Conservation (phyloP, 1,139 yeast genomes). For the Taphrina pruni region DNA sequence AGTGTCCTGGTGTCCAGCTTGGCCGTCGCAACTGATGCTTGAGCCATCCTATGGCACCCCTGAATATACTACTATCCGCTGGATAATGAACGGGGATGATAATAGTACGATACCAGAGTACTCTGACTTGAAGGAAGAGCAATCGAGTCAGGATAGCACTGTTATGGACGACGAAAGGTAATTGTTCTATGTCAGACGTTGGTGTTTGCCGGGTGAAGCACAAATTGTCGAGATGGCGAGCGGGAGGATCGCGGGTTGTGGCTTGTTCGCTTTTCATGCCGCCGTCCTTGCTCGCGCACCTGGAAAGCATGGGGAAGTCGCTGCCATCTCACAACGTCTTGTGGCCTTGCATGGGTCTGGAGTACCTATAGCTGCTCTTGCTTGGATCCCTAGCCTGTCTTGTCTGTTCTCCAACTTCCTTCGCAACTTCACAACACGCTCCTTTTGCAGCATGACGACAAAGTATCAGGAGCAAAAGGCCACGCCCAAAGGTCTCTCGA, state of each 20-base stretch:
- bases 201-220: neutral
- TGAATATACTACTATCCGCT: neutral
- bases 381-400: neutral
- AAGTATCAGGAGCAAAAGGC: slow-evolving; percentile 31
- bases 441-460: slow-evolving; percentile 35
- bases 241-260: slow-evolving; percentile 8
- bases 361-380: too few relatives aligned
- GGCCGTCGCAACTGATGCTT: slow-evolving; percentile 9
- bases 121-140: too few relatives aligned
- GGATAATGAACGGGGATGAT: neutral
- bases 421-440: neutral
- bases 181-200: too few relatives aligned
- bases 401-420: neutral
- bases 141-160: too few relatives aligned
- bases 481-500: slow-evolving; percentile 49
- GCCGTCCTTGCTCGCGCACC: neutral
- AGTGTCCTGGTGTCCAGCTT: slow-evolving; percentile 48
- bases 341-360: neutral
- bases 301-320: slow-evolving; percentile 1
- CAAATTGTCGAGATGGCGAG: slow-evolving; percentile 2
- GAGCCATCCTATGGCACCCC: slow-evolving; percentile 2
- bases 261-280: neutral
- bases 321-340: neutral
- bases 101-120: too few relatives aligned
- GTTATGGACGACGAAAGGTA: too few relatives aligned